Evolutionary conservation across 2,329 filamentous ascomycete species (phyloP).

Genomic region (Domatiomyces catenatus): DNA sequence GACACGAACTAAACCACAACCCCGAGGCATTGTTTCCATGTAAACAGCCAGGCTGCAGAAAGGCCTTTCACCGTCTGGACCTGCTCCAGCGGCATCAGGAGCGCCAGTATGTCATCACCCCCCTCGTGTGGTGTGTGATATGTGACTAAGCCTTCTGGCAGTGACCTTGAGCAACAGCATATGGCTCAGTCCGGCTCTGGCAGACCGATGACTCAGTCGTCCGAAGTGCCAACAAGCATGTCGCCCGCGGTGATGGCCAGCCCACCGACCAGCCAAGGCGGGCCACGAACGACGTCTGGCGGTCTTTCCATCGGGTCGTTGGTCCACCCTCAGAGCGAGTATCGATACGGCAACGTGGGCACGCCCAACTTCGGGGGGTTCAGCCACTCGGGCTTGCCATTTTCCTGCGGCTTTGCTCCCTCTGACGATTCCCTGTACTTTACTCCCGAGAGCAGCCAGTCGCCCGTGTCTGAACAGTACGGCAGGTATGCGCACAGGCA

Average conservation of each 20-base stretch:
- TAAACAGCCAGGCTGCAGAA: conserved; percentile 29
- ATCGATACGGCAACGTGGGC: conserved; percentile 10
- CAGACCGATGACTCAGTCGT: conserved; percentile 7
- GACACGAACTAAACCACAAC: conserved; percentile 37
- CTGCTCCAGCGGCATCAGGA: conserved; percentile 34
- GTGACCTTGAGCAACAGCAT: conserved; percentile 11
- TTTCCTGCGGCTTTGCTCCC: conserved; percentile 10
- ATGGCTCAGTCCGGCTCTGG: conserved; percentile 6
- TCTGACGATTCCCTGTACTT: conserved; percentile 16
- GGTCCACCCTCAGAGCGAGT: conserved; percentile 15
- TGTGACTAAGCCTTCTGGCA: conserved; percentile 4
- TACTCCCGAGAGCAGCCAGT: conserved; percentile 18
- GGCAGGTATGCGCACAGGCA: conserved; percentile 13
- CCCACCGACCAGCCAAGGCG: conserved; percentile 6
- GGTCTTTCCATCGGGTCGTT: conserved; percentile 17
- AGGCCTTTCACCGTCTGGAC: conserved; percentile 34
- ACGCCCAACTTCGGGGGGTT: conserved; percentile 12
- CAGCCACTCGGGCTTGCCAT: conserved; percentile 8
- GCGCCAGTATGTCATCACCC: conserved; percentile 29
- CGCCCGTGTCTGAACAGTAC: conserved; percentile 16
- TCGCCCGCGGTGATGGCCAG: conserved; percentile 11
- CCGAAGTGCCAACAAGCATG: conserved; percentile 13
- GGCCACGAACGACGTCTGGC: conserved; percentile 13
- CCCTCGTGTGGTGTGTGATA: neutral
- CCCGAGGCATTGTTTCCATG: conserved; percentile 32